Conservation (phyloP, 2,329 filamentous ascomycete genomes). For the Diaporthe vexans region DNA sequence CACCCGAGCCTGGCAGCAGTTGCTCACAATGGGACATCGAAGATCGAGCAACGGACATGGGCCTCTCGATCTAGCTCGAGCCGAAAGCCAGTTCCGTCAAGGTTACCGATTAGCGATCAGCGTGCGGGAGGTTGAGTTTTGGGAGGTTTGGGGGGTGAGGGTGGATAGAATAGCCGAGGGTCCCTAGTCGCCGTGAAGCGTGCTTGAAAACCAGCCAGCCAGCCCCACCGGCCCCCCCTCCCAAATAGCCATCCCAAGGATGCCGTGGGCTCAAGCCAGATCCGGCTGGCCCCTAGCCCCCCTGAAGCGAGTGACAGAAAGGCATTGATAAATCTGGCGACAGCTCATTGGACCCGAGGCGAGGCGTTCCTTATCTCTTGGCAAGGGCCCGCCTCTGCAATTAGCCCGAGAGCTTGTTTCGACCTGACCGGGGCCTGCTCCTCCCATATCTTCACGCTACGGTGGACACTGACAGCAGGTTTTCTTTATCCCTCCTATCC, state of each 20-base stretch:
- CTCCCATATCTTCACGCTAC: not conserved
- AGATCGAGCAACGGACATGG: constrained; percentile 9
- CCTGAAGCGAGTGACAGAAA: constrained; percentile 40
- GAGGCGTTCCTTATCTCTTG: constrained; percentile 40
- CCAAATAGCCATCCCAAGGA: not conserved
- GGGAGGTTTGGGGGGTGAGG: constrained; percentile 15
- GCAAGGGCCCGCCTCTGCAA: constrained; percentile 31
- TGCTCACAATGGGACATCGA: not conserved
- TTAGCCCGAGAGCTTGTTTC: constrained; percentile 37
- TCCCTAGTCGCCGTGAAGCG: constrained; percentile 11
- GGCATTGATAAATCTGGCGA: constrained; percentile 39
- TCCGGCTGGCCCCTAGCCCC: constrained; percentile 1
- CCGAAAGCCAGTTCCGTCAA: constrained; percentile 7
- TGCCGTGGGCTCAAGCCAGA: constrained; percentile 1
- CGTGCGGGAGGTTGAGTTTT: not conserved
- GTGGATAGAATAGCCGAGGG: not conserved
- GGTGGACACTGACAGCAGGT: not conserved
- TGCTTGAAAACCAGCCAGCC: not conserved
- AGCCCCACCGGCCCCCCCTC: not conserved
- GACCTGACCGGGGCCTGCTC: constrained; percentile 34
- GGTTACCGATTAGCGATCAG: constrained; percentile 16
- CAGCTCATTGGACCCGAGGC: constrained; percentile 37
- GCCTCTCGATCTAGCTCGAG: constrained; percentile 14
- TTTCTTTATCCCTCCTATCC: constrained; percentile 5
- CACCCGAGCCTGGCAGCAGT: not conserved